Evolutionary conservation across 2,329 filamentous ascomycete species (phyloP), one percentile per base, ranked within the genome.

Genomic region (Cladophialophora bantiana): DNA sequence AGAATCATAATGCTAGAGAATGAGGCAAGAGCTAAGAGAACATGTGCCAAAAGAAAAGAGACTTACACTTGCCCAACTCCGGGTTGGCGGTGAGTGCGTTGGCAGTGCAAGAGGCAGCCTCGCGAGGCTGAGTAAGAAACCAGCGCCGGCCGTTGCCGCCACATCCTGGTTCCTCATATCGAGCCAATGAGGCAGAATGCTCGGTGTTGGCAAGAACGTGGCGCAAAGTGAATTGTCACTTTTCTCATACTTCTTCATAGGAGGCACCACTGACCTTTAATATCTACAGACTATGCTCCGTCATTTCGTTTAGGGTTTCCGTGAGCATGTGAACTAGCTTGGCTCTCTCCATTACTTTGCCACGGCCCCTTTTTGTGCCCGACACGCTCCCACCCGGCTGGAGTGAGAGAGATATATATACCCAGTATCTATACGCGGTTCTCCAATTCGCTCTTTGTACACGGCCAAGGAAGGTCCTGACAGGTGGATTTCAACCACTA

Each of bases 151-250:
- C 4, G 9, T 40, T 40, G 38, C 38, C 38, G 38, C 38, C 38
- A 40, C 13, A 42, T 42, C 40, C 40, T 50, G 18, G 26, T 50
- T 42, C 40, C 40, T 50, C 45, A 50, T 50, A 50, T 50, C 45
- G n/a, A 7, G 26, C 45, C 45, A 50, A 50, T 50, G 18, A 50
- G 1, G 3, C 7, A 20, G 3, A 3, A 50, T 50, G 36, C 2
- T 50, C 18, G 18, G 45, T 50, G 45, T 50, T 50, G 45, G 45
- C 45, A 26, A 26, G 45, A 50, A 50, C 45, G 45, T 50, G 45
- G 45, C 45, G 20, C 9, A 50, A 26, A 50, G 3, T 50, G 45
- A 50, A 50, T 50, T 26, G 45, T 50, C 45, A n/a, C 40, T 18
- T 18, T 42, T 18, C 40, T n/a, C 13, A 18, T 5, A 18, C 15